phyloP scores from a whole-genome alignment of 257 asterid species.

The Apocynum venetum region DNA sequence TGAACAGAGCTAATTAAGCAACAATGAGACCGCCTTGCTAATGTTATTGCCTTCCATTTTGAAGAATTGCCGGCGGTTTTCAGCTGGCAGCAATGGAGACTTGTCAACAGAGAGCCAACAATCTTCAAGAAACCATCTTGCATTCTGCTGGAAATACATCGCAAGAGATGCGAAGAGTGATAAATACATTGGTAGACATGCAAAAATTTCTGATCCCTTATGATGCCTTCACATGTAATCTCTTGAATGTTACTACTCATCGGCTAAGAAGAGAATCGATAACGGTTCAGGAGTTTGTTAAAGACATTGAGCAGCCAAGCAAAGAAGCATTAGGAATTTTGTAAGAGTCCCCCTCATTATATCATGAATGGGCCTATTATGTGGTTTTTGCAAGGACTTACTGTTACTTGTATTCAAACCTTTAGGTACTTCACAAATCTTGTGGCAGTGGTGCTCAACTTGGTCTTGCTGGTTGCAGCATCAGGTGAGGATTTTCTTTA shows the following conservation, averaged over 20 bases:
- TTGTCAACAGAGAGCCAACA: slow-evolving; percentile 30
- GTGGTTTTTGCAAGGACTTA: neutral
- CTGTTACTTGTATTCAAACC: neutral
- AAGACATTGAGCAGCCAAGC: slow-evolving; percentile 25
- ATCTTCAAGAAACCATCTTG: slow-evolving; percentile 30
- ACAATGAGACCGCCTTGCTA: neutral
- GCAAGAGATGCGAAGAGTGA: slow-evolving; percentile 34
- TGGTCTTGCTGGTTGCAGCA: slow-evolving; percentile 41
- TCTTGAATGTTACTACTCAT: slow-evolving; percentile 34
- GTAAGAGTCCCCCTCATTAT: slow-evolving; percentile 21
- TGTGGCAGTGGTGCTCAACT: slow-evolving; percentile 32
- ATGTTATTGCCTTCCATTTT: slow-evolving; percentile 6
- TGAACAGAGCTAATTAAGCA: neutral
- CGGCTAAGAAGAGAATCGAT: slow-evolving; percentile 35
- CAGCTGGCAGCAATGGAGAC: slow-evolving; percentile 30
- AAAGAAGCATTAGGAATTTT: slow-evolving; percentile 32
- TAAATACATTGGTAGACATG: slow-evolving; percentile 31
- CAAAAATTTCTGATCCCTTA: slow-evolving; percentile 35
- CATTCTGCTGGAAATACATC: slow-evolving; percentile 37
- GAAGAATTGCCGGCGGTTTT: slow-evolving; percentile 39
- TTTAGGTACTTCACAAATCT: slow-evolving; percentile 42
- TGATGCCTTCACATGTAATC: slow-evolving; percentile 27
- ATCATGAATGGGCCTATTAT: neutral
- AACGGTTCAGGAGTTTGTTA: slow-evolving; percentile 25
- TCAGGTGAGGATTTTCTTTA: slow-evolving; percentile 33